Base-by-base conservation (phyloP, 208 protist genomes). In the Strigomonas culicis region DNA sequence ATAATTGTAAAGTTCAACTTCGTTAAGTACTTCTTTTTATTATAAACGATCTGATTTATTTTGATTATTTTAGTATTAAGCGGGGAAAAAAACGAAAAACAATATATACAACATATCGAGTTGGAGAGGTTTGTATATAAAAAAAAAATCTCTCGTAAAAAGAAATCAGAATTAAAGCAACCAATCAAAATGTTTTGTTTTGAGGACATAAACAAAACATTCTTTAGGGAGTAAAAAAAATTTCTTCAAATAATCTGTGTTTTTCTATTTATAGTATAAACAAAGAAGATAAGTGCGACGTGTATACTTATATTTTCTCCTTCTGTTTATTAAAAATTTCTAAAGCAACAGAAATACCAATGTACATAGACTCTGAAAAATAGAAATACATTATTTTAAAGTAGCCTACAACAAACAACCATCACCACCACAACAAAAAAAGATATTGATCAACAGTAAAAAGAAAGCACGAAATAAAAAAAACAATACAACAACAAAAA, bases 121-220 rank as follows among this genome's bases (percentile, higher is more conserved):
- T 22, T 52, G 13, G 22, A 30, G 22, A 59, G 21, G n/a, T n/a
- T 4, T 32, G 11, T 19, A 47, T 43, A 44, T 15, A 25, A 7
- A 28, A 60, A 60, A 15, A 60, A 60, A 22, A 28, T 24, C 10
- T 43, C 10, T 17, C 3, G n/a, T 43, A 10, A 17, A 60, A 17
- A 63, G 50, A 50, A 63, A 63, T 32, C 47, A 50, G 27, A 63
- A 63, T 17, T 51, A 63, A 31, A 51, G 6, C 11, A 43, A 63
- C 58, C n/a, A 60, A 36, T 6, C n/a, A n/a, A n/a, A n/a, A n/a
- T n/a, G n/a, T n/a, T n/a, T n/a, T 43, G 28, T 17, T 22, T 43
- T 24, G 55, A 34, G 50, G 15, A 62, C 36, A 46, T 22, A 57
- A 31, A 57, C 51, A 57, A 57, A 49, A 49, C 17, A 13, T 49